Evolutionary conservation across 192 early-diverging fungal genomes (phyloP).

Genomic region (Backusella mclennaniae): DNA sequence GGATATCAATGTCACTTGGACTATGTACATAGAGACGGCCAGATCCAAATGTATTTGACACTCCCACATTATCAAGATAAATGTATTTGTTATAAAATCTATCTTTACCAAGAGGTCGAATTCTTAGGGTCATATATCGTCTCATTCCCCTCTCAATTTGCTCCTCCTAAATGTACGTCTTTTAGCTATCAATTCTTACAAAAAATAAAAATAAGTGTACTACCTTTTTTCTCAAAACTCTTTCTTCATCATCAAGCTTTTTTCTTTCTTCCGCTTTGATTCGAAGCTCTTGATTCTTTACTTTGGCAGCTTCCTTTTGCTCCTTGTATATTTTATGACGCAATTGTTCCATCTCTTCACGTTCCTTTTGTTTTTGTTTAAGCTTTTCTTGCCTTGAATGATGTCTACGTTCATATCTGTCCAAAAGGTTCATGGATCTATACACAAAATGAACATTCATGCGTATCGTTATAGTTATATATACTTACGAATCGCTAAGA

Average conservation of each 20-base stretch:
- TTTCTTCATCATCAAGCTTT: slow-evolving; percentile 56
- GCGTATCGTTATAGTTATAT: not conserved
- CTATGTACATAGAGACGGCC: slow-evolving; percentile 60
- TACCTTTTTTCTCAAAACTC: slow-evolving; percentile 37
- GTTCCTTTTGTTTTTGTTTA: slow-evolving; percentile 43
- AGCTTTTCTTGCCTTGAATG: slow-evolving; percentile 46
- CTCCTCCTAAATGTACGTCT: slow-evolving; percentile 43
- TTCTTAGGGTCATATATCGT: slow-evolving; percentile 60
- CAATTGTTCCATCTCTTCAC: slow-evolving; percentile 42
- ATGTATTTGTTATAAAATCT: slow-evolving; percentile 86
- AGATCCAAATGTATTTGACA: slow-evolving; percentile 46
- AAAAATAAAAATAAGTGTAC: not conserved
- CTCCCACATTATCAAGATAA: slow-evolving; percentile 80
- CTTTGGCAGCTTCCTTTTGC: slow-evolving; percentile 39
- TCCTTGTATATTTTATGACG: slow-evolving; percentile 38
- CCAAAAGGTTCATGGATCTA: slow-evolving; percentile 6
- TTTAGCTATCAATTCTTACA: not conserved
- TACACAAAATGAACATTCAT: not conserved
- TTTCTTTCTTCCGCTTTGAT: slow-evolving; percentile 41
- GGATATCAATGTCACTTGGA: slow-evolving; percentile 50
- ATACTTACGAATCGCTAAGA: slow-evolving; percentile 8
- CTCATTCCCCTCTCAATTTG: slow-evolving; percentile 69
- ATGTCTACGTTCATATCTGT: slow-evolving; percentile 21
- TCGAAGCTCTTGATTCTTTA: slow-evolving; percentile 38
- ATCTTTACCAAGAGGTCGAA: slow-evolving; percentile 76